phyloP scores from a whole-genome alignment of 2,329 filamentous ascomycete genomes.

The Phaeophleospora eucalypticola region DNA sequence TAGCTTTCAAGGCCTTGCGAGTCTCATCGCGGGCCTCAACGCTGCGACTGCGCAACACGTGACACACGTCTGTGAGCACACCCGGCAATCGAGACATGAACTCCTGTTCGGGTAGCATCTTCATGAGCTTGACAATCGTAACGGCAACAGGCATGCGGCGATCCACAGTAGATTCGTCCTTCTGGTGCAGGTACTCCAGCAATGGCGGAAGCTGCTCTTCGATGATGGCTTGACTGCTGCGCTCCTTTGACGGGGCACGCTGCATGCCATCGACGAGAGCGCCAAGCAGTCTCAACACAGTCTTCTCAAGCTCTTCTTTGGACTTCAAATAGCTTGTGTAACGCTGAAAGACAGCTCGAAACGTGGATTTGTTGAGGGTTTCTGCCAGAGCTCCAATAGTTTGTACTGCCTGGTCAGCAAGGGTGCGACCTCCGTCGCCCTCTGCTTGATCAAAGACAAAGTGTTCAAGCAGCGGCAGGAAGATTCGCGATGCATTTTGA shows the following conservation, averaged over 20 bases:
- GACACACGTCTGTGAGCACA: conserved; percentile 85
- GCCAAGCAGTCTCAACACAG: conserved; percentile 75
- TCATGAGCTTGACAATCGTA: conserved; percentile 81
- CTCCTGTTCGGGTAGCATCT: conserved; percentile 68
- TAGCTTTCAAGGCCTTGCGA: conserved; percentile 79
- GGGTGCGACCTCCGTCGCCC: conserved; percentile 71
- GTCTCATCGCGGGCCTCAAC: conserved; percentile 89
- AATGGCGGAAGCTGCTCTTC: conserved; percentile 74
- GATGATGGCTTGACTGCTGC: conserved; percentile 47
- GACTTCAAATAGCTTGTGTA: conserved; percentile 78
- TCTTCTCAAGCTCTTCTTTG: conserved; percentile 80
- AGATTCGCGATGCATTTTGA: conserved; percentile 77
- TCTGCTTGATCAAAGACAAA: conserved; percentile 83
- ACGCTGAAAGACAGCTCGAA: conserved; percentile 74
- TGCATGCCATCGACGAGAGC: conserved; percentile 75
- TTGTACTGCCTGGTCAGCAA: conserved; percentile 80
- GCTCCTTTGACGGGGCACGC: conserved; percentile 5
- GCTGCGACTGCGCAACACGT: conserved; percentile 84
- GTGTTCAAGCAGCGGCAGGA: conserved; percentile 88
- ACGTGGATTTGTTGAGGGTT: conserved; percentile 86
- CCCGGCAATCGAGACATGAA: conserved; percentile 72
- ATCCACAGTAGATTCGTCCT: conserved; percentile 91
- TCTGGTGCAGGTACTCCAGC: conserved; percentile 82
- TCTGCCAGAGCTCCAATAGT: conserved; percentile 71
- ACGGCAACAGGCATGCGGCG: conserved; percentile 86